Conservation (phyloP, 208 protist genomes). For the Tritrichomonas musculus region DNA sequence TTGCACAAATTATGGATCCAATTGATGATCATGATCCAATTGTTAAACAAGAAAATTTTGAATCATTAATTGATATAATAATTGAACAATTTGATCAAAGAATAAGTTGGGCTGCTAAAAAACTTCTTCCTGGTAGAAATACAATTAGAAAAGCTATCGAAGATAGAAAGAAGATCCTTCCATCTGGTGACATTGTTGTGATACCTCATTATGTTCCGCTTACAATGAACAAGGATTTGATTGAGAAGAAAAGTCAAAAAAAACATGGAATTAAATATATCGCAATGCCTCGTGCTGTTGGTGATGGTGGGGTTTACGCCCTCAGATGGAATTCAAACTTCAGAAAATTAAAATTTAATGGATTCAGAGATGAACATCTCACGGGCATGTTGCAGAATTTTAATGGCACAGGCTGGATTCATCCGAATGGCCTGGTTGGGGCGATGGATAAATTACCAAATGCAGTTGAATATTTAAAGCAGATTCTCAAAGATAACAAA, state of each 20-base stretch:
- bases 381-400: neutral
- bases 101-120: neutral
- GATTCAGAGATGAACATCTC: neutral
- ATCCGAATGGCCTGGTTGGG: neutral
- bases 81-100: constrained; percentile 16
- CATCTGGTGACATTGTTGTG: neutral
- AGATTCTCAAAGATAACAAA: neutral
- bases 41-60: constrained; percentile 23
- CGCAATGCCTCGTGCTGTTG: neutral
- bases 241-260: neutral
- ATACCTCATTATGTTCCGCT: neutral
- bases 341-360: neutral
- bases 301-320: neutral
- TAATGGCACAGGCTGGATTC: neutral
- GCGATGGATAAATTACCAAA: neutral
- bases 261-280: neutral
- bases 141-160: neutral
- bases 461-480: neutral
- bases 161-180: neutral
- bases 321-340: neutral
- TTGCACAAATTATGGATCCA: neutral
- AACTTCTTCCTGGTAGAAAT: neutral
- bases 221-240: neutral
- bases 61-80: neutral
- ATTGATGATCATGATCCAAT: constrained; percentile 16